phyloP scores from a whole-genome alignment of 2,329 filamentous ascomycete genomes.

The Claviceps pazoutovae region DNA sequence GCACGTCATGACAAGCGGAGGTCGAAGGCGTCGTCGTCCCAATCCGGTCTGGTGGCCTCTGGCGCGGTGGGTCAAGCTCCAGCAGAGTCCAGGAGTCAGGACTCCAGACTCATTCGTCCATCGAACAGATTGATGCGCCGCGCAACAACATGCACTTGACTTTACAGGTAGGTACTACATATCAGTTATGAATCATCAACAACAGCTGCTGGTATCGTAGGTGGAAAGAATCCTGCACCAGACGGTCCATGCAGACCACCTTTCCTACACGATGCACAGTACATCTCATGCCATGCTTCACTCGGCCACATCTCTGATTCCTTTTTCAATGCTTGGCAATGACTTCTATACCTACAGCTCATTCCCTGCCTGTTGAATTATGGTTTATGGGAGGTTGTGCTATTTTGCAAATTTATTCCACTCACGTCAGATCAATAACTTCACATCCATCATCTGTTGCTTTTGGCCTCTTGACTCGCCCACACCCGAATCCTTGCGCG shows the following conservation, averaged over 20 bases:
- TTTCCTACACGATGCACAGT: background rate
- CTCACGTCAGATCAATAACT: conserved; percentile 2
- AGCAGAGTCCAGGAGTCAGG: too few relatives aligned
- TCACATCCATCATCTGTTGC: background rate
- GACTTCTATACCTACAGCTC: background rate
- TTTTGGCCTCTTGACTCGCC: background rate
- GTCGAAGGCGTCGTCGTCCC: background rate
- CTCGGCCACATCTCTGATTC: background rate
- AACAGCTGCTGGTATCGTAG: too few relatives aligned
- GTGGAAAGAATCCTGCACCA: too few relatives aligned
- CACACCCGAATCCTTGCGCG: background rate
- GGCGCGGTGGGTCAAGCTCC: too few relatives aligned
- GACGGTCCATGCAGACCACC: too few relatives aligned
- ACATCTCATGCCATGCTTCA: background rate
- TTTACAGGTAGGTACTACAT: too few relatives aligned
- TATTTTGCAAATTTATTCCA: background rate
- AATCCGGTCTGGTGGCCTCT: too few relatives aligned
- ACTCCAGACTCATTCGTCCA: too few relatives aligned
- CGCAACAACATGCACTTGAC: too few relatives aligned
- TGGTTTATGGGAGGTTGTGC: background rate
- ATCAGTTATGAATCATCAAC: too few relatives aligned
- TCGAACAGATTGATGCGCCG: too few relatives aligned
- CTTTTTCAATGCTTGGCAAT: background rate
- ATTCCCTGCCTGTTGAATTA: background rate
- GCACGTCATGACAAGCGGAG: background rate